Evolutionary conservation across 345 rosid species (phyloP).

Genomic region (Heritiera littoralis): DNA sequence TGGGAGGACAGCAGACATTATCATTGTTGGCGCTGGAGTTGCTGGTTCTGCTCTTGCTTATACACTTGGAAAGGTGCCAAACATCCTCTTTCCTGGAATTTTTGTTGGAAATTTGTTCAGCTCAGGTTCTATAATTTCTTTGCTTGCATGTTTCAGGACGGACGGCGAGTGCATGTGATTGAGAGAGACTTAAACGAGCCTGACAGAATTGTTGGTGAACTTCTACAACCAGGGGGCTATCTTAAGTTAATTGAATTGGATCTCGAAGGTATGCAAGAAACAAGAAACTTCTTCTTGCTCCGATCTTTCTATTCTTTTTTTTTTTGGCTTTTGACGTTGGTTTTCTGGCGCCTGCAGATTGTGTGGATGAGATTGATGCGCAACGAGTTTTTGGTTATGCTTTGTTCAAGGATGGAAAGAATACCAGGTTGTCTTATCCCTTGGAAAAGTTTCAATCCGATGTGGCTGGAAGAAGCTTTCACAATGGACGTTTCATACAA

Average conservation of each 20-base stretch:
- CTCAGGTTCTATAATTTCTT: neutral
- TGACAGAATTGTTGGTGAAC: slow-evolving; percentile 62
- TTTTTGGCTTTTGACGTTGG: too few relatives aligned
- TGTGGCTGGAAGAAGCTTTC: slow-evolving; percentile 52
- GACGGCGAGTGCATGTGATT: slow-evolving; percentile 52
- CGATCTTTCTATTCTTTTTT: neutral
- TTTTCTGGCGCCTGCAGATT: slow-evolving; percentile 30
- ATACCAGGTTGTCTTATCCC: slow-evolving; percentile 41
- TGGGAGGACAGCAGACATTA: slow-evolving; percentile 24
- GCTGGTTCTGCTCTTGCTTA: slow-evolving; percentile 67
- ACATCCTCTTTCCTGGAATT: neutral
- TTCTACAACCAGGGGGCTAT: slow-evolving; percentile 67
- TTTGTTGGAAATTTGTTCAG: too few relatives aligned
- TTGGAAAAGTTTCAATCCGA: slow-evolving; percentile 36
- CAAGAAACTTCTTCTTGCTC: neutral
- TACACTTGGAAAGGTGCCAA: slow-evolving; percentile 49
- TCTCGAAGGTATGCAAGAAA: slow-evolving; percentile 42
- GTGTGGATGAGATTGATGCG: slow-evolving; percentile 50
- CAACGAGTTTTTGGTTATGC: slow-evolving; percentile 46
- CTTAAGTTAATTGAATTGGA: slow-evolving; percentile 55
- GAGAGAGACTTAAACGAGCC: slow-evolving; percentile 61
- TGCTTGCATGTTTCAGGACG: slow-evolving; percentile 41
- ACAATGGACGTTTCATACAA: slow-evolving; percentile 54
- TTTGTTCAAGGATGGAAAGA: slow-evolving; percentile 44
- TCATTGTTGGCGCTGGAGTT: slow-evolving; percentile 51